Percentiles rank a stretch among this genome's conserved stretches.
phyloP scores from a whole-genome alignment of 164 flowering plant species.

The Chloranthus sessilifolius region DNA sequence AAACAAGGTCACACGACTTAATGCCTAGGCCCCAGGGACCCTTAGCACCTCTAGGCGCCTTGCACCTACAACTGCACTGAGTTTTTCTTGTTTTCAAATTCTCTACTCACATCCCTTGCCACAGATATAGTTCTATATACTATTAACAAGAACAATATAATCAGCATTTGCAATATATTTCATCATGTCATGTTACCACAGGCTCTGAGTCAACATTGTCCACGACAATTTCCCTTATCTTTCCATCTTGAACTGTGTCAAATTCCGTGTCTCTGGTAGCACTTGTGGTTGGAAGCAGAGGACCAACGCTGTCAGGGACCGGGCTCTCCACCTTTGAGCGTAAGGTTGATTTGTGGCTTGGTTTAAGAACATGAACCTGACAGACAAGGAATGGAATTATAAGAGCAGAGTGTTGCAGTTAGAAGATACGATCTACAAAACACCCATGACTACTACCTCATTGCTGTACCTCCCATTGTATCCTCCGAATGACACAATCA shows the following conservation, averaged over 20 bases:
- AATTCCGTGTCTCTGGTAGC: slow-evolving; percentile 66
- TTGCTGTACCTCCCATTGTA: slow-evolving; percentile 95
- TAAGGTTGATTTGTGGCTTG: slow-evolving; percentile 85
- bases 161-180: too few species aligned
- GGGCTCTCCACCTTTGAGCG: slow-evolving; percentile 63
- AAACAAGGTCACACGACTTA: too few species aligned
- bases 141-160: too few species aligned
- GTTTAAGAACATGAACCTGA: slow-evolving; percentile 87
- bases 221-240: slow-evolving; percentile 76
- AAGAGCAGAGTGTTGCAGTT: slow-evolving; percentile 1
- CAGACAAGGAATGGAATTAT: slow-evolving; percentile 10
- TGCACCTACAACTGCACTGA: too few species aligned
- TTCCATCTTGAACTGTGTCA: slow-evolving; percentile 78
- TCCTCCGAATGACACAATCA: slow-evolving; percentile 95
- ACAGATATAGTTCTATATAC: too few species aligned
- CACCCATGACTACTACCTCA: slow-evolving; percentile 48
- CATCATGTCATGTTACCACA: slow-evolving; percentile 29
- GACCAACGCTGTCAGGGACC: slow-evolving; percentile 73
- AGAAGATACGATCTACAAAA: slow-evolving; percentile 2
- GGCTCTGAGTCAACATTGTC: slow-evolving; percentile 66
- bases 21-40: too few species aligned
- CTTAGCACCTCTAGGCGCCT: too few species aligned
- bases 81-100: too few species aligned
- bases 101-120: too few species aligned
- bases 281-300: slow-evolving; percentile 61